Conservation (phyloP, 1,284 basidiomycete genomes). For the Leccinum solheimii region DNA sequence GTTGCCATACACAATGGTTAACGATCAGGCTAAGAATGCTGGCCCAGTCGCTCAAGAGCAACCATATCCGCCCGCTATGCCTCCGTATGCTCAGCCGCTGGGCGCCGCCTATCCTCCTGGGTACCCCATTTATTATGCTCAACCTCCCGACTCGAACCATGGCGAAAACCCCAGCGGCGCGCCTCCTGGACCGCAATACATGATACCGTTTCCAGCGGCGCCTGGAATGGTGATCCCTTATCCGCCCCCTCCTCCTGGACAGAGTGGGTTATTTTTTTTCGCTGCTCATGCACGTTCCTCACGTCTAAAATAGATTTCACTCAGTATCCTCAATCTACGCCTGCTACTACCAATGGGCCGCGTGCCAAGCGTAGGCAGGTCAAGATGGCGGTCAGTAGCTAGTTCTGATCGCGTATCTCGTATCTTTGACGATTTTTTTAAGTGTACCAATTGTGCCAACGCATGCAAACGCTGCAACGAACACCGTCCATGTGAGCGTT, state of each 20-base stretch:
- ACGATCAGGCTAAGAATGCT: slow-evolving; percentile 35
- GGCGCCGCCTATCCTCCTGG: slow-evolving; percentile 35
- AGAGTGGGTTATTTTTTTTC: slow-evolving; percentile 40
- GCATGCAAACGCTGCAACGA: slow-evolving; percentile 89
- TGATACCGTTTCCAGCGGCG: slow-evolving; percentile 51
- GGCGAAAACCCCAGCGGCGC: slow-evolving; percentile 48
- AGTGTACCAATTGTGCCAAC: slow-evolving; percentile 81
- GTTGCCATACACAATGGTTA: slow-evolving; percentile 29
- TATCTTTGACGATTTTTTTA: slow-evolving; percentile 5
- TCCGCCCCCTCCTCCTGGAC: slow-evolving; percentile 41
- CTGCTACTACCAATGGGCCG: slow-evolving; percentile 27
- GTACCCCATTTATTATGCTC: slow-evolving; percentile 36
- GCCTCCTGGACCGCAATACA: slow-evolving; percentile 48
- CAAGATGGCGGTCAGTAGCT: slow-evolving; percentile 74
- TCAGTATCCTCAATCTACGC: slow-evolving; percentile 32
- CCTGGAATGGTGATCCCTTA: slow-evolving; percentile 70
- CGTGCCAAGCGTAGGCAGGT: slow-evolving; percentile 80
- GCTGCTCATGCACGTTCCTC: slow-evolving; percentile 9
- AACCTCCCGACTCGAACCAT: slow-evolving; percentile 29
- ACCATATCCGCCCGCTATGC: slow-evolving; percentile 30
- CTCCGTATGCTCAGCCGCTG: slow-evolving; percentile 33
- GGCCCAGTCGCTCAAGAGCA: slow-evolving; percentile 34
- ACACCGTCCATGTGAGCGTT: slow-evolving; percentile 75
- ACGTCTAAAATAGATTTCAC: slow-evolving; percentile 34
- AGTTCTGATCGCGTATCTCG: background rate